Conservation (phyloP, 2,329 filamentous ascomycete genomes). For the Escovopsis sp. region DNA sequence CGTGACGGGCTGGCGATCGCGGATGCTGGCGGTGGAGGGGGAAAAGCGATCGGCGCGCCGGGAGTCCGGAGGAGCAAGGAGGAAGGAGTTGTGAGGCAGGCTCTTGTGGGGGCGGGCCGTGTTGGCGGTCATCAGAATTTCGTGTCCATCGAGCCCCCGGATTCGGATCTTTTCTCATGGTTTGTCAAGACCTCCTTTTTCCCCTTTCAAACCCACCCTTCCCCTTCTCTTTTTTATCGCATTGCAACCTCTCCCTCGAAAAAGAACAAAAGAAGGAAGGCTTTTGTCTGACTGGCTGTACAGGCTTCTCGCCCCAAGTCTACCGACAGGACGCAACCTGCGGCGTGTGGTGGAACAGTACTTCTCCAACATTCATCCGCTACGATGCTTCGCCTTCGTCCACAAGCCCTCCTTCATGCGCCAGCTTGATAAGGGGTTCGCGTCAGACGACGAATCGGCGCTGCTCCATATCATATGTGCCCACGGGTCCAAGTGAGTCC, state of each 20-base stretch:
- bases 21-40: conserved; percentile 1
- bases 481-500: conserved; percentile 23
- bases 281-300: neutral
- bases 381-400: conserved; percentile 25
- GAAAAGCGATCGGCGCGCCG: neutral
- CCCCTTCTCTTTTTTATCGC: too few species aligned
- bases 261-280: too few species aligned
- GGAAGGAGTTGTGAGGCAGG: neutral
- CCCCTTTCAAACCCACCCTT: too few species aligned
- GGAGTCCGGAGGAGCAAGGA: too few species aligned
- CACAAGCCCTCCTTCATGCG: conserved; percentile 24
- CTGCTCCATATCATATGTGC: conserved; percentile 22
- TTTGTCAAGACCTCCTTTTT: conserved; percentile 3
- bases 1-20: neutral
- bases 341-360: conserved; percentile 23
- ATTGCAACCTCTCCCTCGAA: too few species aligned
- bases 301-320: conserved; percentile 19
- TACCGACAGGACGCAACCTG: conserved; percentile 19
- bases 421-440: conserved; percentile 21
- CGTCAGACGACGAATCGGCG: conserved; percentile 21
- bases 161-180: conserved; percentile 7
- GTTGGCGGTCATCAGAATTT: conserved; percentile 2
- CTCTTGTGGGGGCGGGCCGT: neutral
- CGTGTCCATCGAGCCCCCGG: conserved; percentile 3
- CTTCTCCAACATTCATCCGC: conserved; percentile 24